phyloP scores from a whole-genome alignment of 2,329 filamentous ascomycete species.

The Cadophora sp. region DNA sequence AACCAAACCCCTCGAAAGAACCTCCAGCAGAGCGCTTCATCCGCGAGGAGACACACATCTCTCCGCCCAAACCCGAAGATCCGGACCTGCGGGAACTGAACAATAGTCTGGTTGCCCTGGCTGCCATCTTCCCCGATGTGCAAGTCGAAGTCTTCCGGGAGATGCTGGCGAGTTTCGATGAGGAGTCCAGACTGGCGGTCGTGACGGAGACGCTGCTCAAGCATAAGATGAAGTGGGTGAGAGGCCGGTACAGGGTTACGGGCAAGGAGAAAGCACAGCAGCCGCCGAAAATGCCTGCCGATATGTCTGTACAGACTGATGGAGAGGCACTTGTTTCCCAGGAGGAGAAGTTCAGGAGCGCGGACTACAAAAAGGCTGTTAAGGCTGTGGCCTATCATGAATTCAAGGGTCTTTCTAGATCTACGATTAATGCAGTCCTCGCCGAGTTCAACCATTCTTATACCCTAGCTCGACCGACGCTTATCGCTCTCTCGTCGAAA shows the following conservation, averaged over 20 bases:
- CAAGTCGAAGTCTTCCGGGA: conserved; percentile 83
- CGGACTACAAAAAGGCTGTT: conserved; percentile 72
- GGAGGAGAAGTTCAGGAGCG: conserved; percentile 71
- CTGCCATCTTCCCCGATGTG: conserved; percentile 79
- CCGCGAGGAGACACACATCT: conserved; percentile 61
- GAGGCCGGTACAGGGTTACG: conserved; percentile 66
- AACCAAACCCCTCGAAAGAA: conserved; percentile 24
- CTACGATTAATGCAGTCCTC: conserved; percentile 78
- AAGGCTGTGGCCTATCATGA: conserved; percentile 73
- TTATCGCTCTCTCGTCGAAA: conserved; percentile 72
- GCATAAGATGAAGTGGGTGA: conserved; percentile 72
- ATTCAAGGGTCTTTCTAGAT: conserved; percentile 76
- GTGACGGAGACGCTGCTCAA: conserved; percentile 80
- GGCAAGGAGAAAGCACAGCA: conserved; percentile 42
- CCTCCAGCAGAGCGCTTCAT: conserved; percentile 52
- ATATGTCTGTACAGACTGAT: conserved; percentile 17
- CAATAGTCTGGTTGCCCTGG: conserved; percentile 69
- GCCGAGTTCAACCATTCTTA: conserved; percentile 85
- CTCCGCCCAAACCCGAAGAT: conserved; percentile 54
- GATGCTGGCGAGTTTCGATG: conserved; percentile 76
- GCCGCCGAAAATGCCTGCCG: conserved; percentile 1
- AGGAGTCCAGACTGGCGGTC: conserved; percentile 77
- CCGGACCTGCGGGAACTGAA: conserved; percentile 75
- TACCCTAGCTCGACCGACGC: conserved; percentile 71
- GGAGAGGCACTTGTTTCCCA: conserved; percentile 52